A percentile compares a stretch with the other conserved stretches of the same genome.
Conservation (phyloP, 768 basidiomycete species). For the Mycena maculata region DNA sequence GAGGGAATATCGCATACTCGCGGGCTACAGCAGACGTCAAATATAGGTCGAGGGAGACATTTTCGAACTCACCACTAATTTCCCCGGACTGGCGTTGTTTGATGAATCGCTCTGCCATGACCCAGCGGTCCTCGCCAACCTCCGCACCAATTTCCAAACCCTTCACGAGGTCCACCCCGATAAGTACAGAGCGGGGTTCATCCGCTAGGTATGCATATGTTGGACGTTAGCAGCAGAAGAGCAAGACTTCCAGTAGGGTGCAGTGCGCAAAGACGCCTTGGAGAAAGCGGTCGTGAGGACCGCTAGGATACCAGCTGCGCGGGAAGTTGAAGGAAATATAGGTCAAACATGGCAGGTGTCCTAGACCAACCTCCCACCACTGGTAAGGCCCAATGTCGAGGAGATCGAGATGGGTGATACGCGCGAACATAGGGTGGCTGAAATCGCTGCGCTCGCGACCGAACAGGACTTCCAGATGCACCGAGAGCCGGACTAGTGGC, state of each 20-base stretch:
- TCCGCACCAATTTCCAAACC: not conserved
- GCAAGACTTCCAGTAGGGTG: not conserved
- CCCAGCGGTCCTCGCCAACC: not conserved
- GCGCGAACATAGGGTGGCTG: not conserved
- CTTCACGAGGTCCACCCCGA: not conserved
- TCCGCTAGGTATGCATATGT: not conserved
- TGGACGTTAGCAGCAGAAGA: not conserved
- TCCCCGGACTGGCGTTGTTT: constrained; percentile 1
- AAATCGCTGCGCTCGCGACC: not conserved
- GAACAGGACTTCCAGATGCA: not conserved
- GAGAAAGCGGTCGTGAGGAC: not conserved
- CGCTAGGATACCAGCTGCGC: not conserved
- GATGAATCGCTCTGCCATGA: constrained; percentile 1
- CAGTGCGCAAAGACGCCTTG: not conserved
- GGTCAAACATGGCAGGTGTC: not conserved
- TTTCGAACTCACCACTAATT: not conserved
- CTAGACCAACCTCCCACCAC: not conserved
- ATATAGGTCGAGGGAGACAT: not conserved
- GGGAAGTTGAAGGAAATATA: constrained; percentile 5
- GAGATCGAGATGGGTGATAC: not conserved
- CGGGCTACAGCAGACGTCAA: not conserved
- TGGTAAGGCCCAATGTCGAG: not conserved
- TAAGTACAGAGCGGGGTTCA: constrained; percentile 2
- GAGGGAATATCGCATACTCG: not conserved
- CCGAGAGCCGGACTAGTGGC: not conserved